Conservation (phyloP, 2,329 filamentous ascomycete species). For the Fusarium denticulatum region DNA sequence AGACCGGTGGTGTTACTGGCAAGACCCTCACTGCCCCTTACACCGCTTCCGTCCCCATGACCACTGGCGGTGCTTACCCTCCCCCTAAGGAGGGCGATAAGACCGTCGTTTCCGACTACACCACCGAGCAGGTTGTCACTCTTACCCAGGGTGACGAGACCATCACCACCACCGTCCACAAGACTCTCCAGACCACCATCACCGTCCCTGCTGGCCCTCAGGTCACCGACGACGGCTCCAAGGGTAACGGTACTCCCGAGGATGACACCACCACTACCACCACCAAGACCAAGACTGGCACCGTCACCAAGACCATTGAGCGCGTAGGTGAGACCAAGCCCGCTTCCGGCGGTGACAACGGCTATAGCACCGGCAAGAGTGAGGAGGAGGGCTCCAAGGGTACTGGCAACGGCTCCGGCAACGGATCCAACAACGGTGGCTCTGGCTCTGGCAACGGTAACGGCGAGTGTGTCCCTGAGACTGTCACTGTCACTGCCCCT, state of each 20-base stretch:
- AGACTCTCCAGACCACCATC: conserved; percentile 54
- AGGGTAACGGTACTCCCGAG: conserved; percentile 31
- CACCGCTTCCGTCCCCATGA: conserved; percentile 36
- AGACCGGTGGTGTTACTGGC: conserved; percentile 51
- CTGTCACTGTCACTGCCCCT: conserved; percentile 46
- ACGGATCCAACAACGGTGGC: conserved; percentile 17
- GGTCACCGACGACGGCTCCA: conserved; percentile 28
- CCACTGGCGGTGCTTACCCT: conserved; percentile 51
- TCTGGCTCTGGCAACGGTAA: not conserved
- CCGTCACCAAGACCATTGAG: conserved; percentile 49
- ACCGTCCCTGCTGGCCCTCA: conserved; percentile 40
- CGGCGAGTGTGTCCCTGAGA: conserved; percentile 37
- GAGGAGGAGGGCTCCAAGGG: conserved; percentile 24
- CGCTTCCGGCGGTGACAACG: conserved; percentile 32
- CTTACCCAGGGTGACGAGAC: conserved; percentile 50
- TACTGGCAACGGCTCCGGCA: conserved; percentile 1
- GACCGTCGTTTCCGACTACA: conserved; percentile 43
- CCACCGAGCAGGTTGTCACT: conserved; percentile 49
- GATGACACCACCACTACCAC: conserved; percentile 52
- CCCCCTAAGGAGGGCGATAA: conserved; percentile 26
- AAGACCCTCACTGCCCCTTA: conserved; percentile 40
- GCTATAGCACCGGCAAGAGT: conserved; percentile 26
- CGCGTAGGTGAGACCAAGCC: conserved; percentile 38
- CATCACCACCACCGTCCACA: conserved; percentile 56
- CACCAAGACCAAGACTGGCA: conserved; percentile 51